Evolutionary conservation across 2,329 filamentous ascomycete species (phyloP).

Genomic region (Beauveria brongniartii): DNA sequence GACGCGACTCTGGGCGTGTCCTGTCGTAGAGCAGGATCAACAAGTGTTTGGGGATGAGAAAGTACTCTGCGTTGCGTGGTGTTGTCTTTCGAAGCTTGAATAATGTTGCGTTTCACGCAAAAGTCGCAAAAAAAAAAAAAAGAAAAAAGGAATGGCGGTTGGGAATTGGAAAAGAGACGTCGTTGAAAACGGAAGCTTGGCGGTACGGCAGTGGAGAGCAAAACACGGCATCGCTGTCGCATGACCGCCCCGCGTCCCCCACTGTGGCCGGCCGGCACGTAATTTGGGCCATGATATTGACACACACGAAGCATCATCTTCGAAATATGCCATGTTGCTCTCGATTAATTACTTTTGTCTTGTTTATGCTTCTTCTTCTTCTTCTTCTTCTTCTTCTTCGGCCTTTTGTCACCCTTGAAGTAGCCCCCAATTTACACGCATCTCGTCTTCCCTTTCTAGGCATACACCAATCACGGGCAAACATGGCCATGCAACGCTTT

Average conservation of each 20-base stretch:
- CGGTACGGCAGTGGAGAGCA: background rate
- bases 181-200: background rate
- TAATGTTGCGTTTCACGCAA: too few relatives aligned
- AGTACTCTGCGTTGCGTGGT: background rate
- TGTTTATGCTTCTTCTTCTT: too few relatives aligned
- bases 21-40: background rate
- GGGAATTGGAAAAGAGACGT: background rate
- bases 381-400: too few relatives aligned
- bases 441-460: too few relatives aligned
- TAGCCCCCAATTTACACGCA: too few relatives aligned
- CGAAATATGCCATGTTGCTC: too few relatives aligned
- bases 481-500: background rate
- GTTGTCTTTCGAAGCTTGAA: background rate
- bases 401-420: too few relatives aligned
- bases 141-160: background rate
- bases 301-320: too few relatives aligned
- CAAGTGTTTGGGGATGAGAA: background rate
- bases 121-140: too few relatives aligned
- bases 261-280: background rate
- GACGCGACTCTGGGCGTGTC: background rate
- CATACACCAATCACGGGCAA: background rate
- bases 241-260: background rate
- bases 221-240: background rate
- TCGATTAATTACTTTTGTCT: too few relatives aligned
- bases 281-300: background rate